phyloP scores from a whole-genome alignment of 306 rosid species.

The Castanospermum australe region DNA sequence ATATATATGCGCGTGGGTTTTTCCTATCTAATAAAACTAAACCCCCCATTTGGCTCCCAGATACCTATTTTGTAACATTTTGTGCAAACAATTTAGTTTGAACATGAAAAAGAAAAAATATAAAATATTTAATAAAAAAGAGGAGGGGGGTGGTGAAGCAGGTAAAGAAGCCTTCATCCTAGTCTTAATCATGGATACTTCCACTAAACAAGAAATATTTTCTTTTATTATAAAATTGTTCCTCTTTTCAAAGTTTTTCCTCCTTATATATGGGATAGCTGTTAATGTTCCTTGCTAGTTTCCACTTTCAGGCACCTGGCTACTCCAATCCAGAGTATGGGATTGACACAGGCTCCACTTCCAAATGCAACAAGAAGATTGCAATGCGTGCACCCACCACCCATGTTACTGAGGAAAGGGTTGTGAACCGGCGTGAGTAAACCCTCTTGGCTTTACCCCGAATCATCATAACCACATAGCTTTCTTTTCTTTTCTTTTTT shows the following conservation, averaged over 20 bases:
- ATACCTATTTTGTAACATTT: neutral
- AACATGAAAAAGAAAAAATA: neutral
- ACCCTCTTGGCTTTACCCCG: neutral
- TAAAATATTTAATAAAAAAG: no score
- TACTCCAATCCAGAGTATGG: slow-evolving; percentile 58
- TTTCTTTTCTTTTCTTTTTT: no score
- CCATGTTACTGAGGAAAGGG: slow-evolving; percentile 58
- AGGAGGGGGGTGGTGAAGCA: no score
- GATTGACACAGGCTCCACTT: slow-evolving; percentile 68
- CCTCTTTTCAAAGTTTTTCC: neutral
- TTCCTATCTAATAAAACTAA: no score
- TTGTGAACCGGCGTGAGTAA: slow-evolving; percentile 80
- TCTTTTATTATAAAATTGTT: neutral
- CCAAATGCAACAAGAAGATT: slow-evolving; percentile 78
- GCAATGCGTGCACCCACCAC: slow-evolving; percentile 62
- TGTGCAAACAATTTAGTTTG: neutral
- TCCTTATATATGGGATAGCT: neutral
- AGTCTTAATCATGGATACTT: no score
- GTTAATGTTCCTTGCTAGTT: neutral
- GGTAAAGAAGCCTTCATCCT: neutral
- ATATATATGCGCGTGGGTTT: no score
- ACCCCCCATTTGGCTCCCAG: neutral
- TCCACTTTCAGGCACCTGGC: slow-evolving; percentile 44
- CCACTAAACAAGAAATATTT: neutral
- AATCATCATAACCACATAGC: neutral